phyloP scores from a whole-genome alignment of 345 rosid species.

The Hibiscus syriacus region DNA sequence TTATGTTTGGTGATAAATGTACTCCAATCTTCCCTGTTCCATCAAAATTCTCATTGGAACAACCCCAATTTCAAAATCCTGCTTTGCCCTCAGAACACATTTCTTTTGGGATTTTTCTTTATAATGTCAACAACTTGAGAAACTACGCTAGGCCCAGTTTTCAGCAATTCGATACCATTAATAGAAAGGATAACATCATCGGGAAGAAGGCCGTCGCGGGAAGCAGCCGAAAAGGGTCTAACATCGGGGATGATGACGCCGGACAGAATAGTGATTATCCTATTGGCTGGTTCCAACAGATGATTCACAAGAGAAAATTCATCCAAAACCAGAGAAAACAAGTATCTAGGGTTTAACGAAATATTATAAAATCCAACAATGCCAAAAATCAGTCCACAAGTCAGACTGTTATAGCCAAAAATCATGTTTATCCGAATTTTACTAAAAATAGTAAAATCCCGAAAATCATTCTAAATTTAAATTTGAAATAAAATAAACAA shows the following conservation, averaged over 20 bases:
- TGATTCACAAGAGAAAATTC: no score
- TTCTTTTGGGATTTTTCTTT: constrained; percentile 53
- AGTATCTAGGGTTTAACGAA: no score
- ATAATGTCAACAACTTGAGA: constrained; percentile 63
- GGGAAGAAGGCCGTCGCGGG: constrained; percentile 78
- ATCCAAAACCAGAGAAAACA: no score
- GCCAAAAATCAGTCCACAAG: no score
- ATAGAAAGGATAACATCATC: constrained; percentile 74
- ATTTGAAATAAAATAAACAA: no score
- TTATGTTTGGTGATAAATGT: constrained; percentile 77
- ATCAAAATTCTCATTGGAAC: constrained; percentile 71
- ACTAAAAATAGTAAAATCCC: no score
- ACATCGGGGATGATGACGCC: constrained; percentile 93
- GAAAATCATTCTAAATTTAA: no score
- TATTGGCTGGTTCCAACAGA: no score
- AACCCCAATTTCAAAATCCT: constrained; percentile 50
- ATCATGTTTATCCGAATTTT: no score
- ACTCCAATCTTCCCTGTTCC: constrained; percentile 91
- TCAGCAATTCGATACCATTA: constrained; percentile 47
- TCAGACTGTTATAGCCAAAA: no score
- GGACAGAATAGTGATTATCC: no score
- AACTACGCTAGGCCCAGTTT: constrained; percentile 52
- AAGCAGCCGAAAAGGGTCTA: constrained; percentile 77
- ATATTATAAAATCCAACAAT: no score
- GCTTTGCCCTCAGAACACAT: constrained; percentile 52